Conservation (phyloP, 768 basidiomycete species). For the Phanerochaete carnosa region DNA sequence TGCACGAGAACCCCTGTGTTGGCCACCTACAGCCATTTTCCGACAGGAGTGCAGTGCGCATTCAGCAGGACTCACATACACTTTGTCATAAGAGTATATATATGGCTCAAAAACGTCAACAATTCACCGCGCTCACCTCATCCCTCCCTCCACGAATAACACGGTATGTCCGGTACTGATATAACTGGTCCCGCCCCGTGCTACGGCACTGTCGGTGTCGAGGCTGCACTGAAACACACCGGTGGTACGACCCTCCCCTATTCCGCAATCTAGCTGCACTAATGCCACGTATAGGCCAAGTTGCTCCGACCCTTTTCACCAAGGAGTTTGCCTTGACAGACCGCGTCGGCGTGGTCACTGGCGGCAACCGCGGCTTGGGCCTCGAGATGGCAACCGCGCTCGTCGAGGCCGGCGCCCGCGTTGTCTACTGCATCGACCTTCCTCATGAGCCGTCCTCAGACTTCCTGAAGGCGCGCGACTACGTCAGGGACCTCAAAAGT, state of each 20-base stretch:
- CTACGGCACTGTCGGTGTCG: neutral
- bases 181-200: neutral
- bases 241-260: neutral
- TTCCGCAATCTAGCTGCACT: neutral
- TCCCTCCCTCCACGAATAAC: neutral
- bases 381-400: slow-evolving; percentile 74
- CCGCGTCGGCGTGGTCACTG: slow-evolving; percentile 30
- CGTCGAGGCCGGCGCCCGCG: slow-evolving; percentile 61
- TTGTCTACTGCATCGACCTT: slow-evolving; percentile 64
- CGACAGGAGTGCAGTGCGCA: no score
- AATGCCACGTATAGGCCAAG: neutral
- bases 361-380: slow-evolving; percentile 51
- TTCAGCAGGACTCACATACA: neutral
- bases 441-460: slow-evolving; percentile 49
- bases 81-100: neutral
- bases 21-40: no score
- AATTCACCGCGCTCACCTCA: neutral
- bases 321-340: slow-evolving; percentile 18
- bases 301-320: slow-evolving; percentile 6
- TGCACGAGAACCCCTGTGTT: neutral
- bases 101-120: no score
- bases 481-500: slow-evolving; percentile 16
- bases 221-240: neutral
- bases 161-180: neutral
- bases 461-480: slow-evolving; percentile 48